Percentiles rank a stretch among this genome's conserved stretches.
These are phyloP conservation scores for Nicotiana obtusifolia DNA, from an alignment of 257 asterid genomes.

Conservation along the genomic window DNA sequence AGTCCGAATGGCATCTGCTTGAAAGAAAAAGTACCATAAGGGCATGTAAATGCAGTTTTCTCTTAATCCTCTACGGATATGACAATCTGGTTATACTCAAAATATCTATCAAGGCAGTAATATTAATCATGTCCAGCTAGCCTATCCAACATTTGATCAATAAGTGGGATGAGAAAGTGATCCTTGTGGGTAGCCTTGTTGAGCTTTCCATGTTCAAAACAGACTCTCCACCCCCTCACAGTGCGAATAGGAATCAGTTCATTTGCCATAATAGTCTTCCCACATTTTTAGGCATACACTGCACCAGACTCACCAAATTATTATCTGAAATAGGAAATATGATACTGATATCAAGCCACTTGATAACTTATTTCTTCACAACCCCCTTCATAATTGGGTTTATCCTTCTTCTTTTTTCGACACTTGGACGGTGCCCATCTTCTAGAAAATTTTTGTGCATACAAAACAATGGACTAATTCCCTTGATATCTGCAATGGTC, in stretches of 20 bases:
- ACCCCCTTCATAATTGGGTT: background rate
- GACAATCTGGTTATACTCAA: background rate
- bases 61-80: background rate
- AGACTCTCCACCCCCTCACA: background rate
- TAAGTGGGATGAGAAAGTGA: background rate
- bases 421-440: fast-evolving
- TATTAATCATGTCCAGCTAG: background rate
- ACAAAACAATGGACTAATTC: background rate
- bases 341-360: background rate
- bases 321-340: background rate
- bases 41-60: background rate
- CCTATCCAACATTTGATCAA: background rate
- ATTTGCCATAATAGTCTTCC: background rate
- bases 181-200: background rate
- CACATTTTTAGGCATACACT: background rate
- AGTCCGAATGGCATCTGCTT: background rate
- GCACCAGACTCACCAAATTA: background rate
- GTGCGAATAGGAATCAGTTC: fast-evolving
- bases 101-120: background rate
- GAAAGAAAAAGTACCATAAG: background rate
- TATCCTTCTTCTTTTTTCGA: background rate
- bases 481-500: background rate
- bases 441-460: background rate
- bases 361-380: background rate
- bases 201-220: background rate